Evolutionary conservation across 1,284 basidiomycete genomes (phyloP).

Genomic region (Microbotryum silenes-acaulis): DNA sequence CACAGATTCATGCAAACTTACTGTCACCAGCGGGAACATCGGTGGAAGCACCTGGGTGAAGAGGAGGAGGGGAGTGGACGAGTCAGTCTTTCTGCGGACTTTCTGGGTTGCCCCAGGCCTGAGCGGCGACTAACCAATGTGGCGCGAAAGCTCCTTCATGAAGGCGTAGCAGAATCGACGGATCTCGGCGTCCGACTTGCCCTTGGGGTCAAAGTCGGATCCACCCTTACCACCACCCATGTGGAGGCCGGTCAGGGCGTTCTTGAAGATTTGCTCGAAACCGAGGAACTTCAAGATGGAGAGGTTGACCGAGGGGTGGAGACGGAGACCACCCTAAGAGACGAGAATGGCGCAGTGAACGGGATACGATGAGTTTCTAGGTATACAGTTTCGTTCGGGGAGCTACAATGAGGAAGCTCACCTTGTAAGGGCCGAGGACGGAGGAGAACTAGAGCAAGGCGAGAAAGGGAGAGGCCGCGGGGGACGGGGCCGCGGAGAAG

Average conservation of each 20-base stretch:
- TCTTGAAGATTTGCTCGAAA: conserved; percentile 77
- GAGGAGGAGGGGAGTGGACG: not conserved
- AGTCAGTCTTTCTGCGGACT: conserved; percentile 36
- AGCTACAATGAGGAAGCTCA: not conserved
- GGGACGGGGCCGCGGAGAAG: not conserved
- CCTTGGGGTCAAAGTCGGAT: conserved; percentile 58
- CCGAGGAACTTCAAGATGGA: conserved; percentile 80
- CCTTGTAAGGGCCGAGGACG: conserved; percentile 70
- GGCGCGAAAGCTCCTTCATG: conserved; percentile 64
- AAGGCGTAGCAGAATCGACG: conserved; percentile 61
- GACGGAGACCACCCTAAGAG: conserved; percentile 57
- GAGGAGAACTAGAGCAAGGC: conserved; percentile 59
- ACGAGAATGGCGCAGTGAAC: not conserved
- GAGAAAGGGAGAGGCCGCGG: conserved; percentile 2
- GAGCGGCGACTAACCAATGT: conserved; percentile 50
- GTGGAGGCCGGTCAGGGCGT: conserved; percentile 66
- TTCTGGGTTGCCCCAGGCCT: conserved; percentile 22
- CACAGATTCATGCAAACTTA: too few relatives aligned
- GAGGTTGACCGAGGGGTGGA: conserved; percentile 73
- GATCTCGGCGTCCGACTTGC: conserved; percentile 68
- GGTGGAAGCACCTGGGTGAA: conserved; percentile 48
- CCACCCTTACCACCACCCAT: conserved; percentile 61
- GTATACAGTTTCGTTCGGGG: not conserved
- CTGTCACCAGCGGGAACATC: conserved; percentile 73
- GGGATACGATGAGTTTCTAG: not conserved